phyloP scores from a whole-genome alignment of 2,329 filamentous ascomycete genomes.

The Talaromyces atroroseus region DNA sequence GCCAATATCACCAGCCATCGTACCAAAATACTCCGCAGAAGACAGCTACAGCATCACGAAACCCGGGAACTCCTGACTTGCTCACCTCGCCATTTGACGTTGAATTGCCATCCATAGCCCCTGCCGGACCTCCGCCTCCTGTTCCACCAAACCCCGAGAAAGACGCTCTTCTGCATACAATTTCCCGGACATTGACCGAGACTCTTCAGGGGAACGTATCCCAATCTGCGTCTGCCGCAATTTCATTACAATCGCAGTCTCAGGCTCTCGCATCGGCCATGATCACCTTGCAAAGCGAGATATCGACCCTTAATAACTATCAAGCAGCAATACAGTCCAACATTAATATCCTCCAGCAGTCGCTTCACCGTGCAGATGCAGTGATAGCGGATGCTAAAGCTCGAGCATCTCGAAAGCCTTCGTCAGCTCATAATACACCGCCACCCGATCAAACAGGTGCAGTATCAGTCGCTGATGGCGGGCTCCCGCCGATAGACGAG shows the following conservation, averaged over 20 bases:
- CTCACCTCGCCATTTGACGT: slow-evolving; percentile 60
- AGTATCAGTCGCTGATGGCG: slow-evolving; percentile 19
- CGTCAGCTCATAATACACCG: neutral
- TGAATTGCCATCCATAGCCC: slow-evolving; percentile 45
- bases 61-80: slow-evolving; percentile 47
- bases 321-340: slow-evolving; percentile 69
- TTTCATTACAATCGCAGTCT: slow-evolving; percentile 72
- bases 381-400: slow-evolving; percentile 68
- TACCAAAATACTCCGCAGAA: slow-evolving; percentile 2
- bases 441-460: slow-evolving; percentile 17
- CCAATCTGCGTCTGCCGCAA: slow-evolving; percentile 69
- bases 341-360: slow-evolving; percentile 69
- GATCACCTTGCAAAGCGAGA: slow-evolving; percentile 65
- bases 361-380: slow-evolving; percentile 70
- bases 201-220: slow-evolving; percentile 64
- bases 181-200: slow-evolving; percentile 64
- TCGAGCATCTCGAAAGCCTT: slow-evolving; percentile 36
- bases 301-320: slow-evolving; percentile 64
- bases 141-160: slow-evolving; percentile 96
- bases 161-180: slow-evolving; percentile 72
- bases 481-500: slow-evolving; percentile 75
- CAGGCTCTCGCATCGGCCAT: slow-evolving; percentile 68
- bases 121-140: slow-evolving; percentile 61
- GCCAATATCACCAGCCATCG: slow-evolving; percentile 8
- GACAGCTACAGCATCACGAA: slow-evolving; percentile 13